Conservation (phyloP, 2,329 filamentous ascomycete genomes). For the Exophiala viscosa region DNA sequence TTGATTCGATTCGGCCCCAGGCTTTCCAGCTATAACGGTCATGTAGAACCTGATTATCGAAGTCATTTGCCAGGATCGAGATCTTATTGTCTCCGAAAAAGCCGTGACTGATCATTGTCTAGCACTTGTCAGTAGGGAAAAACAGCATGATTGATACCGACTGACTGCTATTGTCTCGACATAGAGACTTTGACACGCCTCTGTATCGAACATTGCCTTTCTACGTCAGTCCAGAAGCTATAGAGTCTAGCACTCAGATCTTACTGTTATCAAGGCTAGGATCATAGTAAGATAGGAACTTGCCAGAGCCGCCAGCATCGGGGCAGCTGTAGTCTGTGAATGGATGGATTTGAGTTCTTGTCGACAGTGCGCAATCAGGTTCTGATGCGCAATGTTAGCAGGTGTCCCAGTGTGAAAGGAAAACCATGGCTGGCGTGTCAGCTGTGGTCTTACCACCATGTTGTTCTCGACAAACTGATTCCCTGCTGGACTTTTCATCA, state of each 20-base stretch:
- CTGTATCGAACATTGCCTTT: background rate
- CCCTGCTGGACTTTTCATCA: background rate
- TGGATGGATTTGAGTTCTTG: background rate
- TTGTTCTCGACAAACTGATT: background rate
- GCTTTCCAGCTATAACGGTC: background rate
- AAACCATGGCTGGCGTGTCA: background rate
- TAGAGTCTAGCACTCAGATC: background rate
- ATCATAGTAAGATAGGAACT: background rate
- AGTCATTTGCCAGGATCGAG: background rate
- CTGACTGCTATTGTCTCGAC: background rate
- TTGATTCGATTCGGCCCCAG: background rate
- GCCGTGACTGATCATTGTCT: conserved; percentile 1
- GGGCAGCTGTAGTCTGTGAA: background rate
- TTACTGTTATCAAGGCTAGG: background rate
- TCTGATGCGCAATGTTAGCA: background rate
- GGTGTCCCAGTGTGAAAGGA: too few species aligned
- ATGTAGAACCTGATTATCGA: background rate
- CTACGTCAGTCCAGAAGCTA: background rate
- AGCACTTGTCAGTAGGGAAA: background rate
- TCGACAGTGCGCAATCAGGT: background rate
- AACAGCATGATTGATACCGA: background rate
- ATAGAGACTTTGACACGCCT: conserved; percentile 1
- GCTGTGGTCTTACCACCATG: background rate
- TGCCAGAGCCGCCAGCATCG: background rate
- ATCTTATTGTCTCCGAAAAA: background rate